Evolutionary conservation across 2,329 filamentous ascomycete genomes (phyloP).

Genomic region (Cladobotryum mycophilum): DNA sequence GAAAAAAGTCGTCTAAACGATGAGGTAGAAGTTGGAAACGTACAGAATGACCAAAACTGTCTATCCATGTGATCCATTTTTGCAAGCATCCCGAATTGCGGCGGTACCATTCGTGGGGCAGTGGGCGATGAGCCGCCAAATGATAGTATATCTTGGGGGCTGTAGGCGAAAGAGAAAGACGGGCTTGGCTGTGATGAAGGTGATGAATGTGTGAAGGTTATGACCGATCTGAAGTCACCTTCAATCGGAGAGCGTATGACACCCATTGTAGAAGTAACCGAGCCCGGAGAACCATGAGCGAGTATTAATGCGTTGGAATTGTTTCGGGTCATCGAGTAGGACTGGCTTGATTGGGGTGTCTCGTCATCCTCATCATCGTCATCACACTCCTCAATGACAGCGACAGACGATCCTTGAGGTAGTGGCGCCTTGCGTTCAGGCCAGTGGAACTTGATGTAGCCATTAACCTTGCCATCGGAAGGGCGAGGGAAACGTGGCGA

Average conservation of each 20-base stretch:
- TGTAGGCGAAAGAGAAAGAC: neutral
- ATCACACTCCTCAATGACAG: neutral
- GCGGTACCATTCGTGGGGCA: conserved; percentile 16
- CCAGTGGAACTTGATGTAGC: conserved; percentile 35
- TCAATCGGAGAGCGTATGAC: neutral
- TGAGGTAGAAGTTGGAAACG: conserved; percentile 12
- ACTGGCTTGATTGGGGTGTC: too few relatives aligned
- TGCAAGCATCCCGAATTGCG: conserved; percentile 25
- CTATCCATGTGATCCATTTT: conserved; percentile 30
- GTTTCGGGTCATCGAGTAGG: neutral
- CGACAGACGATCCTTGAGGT: conserved; percentile 1
- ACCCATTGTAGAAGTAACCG: neutral
- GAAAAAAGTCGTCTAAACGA: neutral
- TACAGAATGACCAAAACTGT: conserved; percentile 31
- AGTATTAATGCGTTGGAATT: neutral
- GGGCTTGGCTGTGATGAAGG: neutral
- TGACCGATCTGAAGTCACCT: neutral
- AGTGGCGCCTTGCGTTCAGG: conserved; percentile 10
- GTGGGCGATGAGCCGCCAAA: neutral
- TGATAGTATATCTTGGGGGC: neutral
- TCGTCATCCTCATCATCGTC: neutral
- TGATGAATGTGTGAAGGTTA: neutral
- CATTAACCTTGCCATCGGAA: conserved; percentile 29
- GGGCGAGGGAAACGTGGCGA: conserved; percentile 25
- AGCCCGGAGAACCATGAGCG: neutral